Evolutionary conservation across 1,284 basidiomycete species (phyloP).

Genomic region (Papiliotrema laurentii): DNA sequence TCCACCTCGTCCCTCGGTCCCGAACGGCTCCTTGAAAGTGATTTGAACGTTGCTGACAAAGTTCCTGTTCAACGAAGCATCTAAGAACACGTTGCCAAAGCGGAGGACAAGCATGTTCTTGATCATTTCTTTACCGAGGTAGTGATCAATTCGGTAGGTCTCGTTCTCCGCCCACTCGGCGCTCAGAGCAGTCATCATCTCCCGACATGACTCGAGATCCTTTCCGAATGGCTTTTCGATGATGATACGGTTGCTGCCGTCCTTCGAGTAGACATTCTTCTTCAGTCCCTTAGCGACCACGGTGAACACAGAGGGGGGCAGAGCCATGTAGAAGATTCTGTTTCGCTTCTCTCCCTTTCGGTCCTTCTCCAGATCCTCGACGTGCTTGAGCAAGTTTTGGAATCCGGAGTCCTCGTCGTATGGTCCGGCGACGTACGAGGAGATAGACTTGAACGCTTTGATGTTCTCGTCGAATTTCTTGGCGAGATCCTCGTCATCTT

Average conservation of each 20-base stretch:
- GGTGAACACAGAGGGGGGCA: conserved; percentile 89
- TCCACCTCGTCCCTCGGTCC: conserved; percentile 92
- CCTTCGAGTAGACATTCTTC: conserved; percentile 68
- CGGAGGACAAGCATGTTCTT: conserved; percentile 92
- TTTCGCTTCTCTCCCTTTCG: conserved; percentile 54
- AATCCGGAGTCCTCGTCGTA: conserved; percentile 82
- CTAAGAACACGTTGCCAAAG: conserved; percentile 86
- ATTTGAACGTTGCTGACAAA: conserved; percentile 93
- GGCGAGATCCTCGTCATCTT: conserved; percentile 55
- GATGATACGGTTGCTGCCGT: conserved; percentile 80
- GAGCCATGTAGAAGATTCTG: conserved; percentile 87
- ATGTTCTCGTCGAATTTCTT: conserved; percentile 54
- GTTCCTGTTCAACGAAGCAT: conserved; percentile 86
- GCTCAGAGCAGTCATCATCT: conserved; percentile 74
- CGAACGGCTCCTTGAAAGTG: conserved; percentile 97
- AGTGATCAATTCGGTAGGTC: conserved; percentile 97
- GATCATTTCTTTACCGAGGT: conserved; percentile 98
- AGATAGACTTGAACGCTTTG: conserved; percentile 73
- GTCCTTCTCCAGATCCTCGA: conserved; percentile 71
- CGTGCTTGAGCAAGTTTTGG: conserved; percentile 65
- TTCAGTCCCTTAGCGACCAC: conserved; percentile 77
- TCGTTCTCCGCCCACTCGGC: conserved; percentile 88
- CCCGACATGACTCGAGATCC: conserved; percentile 78
- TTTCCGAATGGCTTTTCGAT: conserved; percentile 97
- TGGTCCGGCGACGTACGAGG: conserved; percentile 75